Conservation (phyloP, 176 grass and related monocot species). For the Lolium multiflorum region DNA sequence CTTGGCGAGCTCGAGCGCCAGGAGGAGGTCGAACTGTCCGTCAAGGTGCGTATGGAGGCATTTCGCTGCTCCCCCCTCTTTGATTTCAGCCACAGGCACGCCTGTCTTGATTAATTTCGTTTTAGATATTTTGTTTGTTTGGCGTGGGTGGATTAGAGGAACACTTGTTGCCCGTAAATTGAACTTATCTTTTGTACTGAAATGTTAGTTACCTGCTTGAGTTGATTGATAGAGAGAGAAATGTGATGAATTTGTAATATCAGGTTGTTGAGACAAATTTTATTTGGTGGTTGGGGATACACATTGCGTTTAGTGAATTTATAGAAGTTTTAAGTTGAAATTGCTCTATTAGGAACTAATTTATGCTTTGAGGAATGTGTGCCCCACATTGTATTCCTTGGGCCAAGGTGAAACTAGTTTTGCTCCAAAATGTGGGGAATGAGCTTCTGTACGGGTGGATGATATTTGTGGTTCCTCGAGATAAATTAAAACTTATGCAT, state of each 20-base stretch:
- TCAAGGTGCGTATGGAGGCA: constrained; percentile 56
- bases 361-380: constrained; percentile 4
- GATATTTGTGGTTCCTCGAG: background rate
- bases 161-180: background rate
- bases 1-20: constrained; percentile 85
- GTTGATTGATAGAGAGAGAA: background rate
- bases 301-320: background rate
- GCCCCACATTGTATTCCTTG: constrained; percentile 5
- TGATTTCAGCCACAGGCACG: background rate
- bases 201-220: constrained; percentile 1
- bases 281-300: background rate
- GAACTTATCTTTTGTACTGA: background rate
- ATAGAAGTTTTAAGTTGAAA: background rate
- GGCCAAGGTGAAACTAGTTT: background rate
- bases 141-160: background rate
- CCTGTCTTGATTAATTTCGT: background rate
- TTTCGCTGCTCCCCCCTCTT: background rate
- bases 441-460: background rate
- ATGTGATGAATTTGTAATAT: background rate
- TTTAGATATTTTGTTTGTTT: background rate
- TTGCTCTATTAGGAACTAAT: background rate
- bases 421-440: background rate
- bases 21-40: constrained; percentile 78
- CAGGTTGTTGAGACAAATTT: background rate
- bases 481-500: constrained; percentile 1